Conservation (phyloP, 108 stramenopile species). For the Skeletonema menzelii region DNA sequence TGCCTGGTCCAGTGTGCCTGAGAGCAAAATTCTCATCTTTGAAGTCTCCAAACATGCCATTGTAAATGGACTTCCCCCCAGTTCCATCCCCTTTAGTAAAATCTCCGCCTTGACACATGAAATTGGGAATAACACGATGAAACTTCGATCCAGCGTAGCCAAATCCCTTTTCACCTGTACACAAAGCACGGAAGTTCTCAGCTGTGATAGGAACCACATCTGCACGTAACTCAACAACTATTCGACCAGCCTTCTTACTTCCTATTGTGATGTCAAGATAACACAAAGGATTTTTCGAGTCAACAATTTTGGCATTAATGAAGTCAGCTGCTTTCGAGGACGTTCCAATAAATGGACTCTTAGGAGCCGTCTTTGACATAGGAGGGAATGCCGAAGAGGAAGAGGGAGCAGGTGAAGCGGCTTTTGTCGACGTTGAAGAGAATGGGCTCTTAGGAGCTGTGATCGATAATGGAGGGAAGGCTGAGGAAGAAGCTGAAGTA, state of each 20-base stretch:
- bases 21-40: slow-evolving; percentile 94
- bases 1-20: slow-evolving; percentile 80
- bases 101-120: slow-evolving; percentile 83
- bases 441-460: slow-evolving; percentile 10
- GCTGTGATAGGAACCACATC: slow-evolving; percentile 83
- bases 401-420: neutral
- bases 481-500: neutral
- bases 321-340: neutral
- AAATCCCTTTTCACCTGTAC: slow-evolving; percentile 75
- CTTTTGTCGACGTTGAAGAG: neutral
- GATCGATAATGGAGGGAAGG: slow-evolving; percentile 6
- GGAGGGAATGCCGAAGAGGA: slow-evolving; percentile 1
- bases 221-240: slow-evolving; percentile 77
- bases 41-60: slow-evolving; percentile 77
- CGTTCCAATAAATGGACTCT: neutral
- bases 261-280: slow-evolving; percentile 78
- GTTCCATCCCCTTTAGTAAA: slow-evolving; percentile 81
- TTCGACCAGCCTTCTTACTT: slow-evolving; percentile 59
- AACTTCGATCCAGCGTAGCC: slow-evolving; percentile 43
- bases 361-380: slow-evolving; percentile 5
- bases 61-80: slow-evolving; percentile 81
- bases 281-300: slow-evolving; percentile 24
- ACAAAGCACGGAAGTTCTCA: slow-evolving; percentile 89
- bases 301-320: neutral
- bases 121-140: slow-evolving; percentile 78